Percentiles rank a stretch among this genome's conserved stretches.
Evolutionary conservation across 1,284 basidiomycete genomes (phyloP).

Genomic region (Ceratobasidium sp.): DNA sequence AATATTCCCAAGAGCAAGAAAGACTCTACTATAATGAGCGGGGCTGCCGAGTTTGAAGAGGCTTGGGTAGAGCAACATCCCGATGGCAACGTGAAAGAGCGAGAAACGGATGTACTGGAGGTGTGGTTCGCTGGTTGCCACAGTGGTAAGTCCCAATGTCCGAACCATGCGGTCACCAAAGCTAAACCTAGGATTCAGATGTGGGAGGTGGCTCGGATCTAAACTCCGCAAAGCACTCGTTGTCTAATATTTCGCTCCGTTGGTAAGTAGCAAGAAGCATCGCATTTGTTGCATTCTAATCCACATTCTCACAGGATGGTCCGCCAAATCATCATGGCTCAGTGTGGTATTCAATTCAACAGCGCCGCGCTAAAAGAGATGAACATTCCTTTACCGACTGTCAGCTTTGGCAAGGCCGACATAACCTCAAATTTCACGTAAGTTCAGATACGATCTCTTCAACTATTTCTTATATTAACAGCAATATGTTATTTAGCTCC

Average conservation of each 20-base stretch:
- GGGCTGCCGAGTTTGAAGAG: slow-evolving; percentile 25
- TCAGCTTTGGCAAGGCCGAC: slow-evolving; percentile 23
- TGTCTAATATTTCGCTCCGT: slow-evolving; percentile 44
- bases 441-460: not conserved
- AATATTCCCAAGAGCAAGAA: not conserved
- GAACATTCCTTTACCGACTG: slow-evolving; percentile 33
- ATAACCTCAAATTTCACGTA: slow-evolving; percentile 3
- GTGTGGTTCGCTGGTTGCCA: slow-evolving; percentile 46
- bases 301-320: slow-evolving; percentile 27
- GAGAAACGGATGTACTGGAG: slow-evolving; percentile 45
- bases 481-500: slow-evolving; percentile 1
- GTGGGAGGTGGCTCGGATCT: slow-evolving; percentile 45
- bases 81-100: slow-evolving; percentile 5
- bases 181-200: slow-evolving; percentile 32
- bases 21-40: slow-evolving; percentile 27
- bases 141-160: slow-evolving; percentile 3
- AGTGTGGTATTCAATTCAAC: slow-evolving; percentile 41
- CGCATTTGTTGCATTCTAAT: not conserved
- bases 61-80: slow-evolving; percentile 10
- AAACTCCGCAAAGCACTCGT: slow-evolving; percentile 37
- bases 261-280: slow-evolving; percentile 24
- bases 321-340: slow-evolving; percentile 35
- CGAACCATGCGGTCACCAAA: not conserved
- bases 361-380: slow-evolving; percentile 28
- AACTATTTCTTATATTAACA: too few relatives aligned